phyloP scores from a whole-genome alignment of 345 rosid genomes.

The Melaleuca alternifolia region DNA sequence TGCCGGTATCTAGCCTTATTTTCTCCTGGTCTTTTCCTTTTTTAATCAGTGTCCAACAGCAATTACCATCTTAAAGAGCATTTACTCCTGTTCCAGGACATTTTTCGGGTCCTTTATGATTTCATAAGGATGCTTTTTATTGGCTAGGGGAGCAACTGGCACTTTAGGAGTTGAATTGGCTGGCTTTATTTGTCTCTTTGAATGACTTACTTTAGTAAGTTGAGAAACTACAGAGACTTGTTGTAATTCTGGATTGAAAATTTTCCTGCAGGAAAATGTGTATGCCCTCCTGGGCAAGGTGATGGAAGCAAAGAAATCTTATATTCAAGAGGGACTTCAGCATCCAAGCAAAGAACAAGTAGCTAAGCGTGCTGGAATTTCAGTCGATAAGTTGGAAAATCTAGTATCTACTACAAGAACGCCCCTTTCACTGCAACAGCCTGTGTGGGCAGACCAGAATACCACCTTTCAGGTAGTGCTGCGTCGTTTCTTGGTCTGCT shows the following conservation, averaged over 20 bases:
- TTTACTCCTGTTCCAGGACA: not conserved
- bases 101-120: not conserved
- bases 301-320: slow-evolving; percentile 53
- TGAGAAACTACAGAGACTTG: not conserved
- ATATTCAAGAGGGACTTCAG: slow-evolving; percentile 39
- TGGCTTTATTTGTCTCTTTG: not conserved
- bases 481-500: not conserved
- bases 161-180: not conserved
- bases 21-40: not conserved
- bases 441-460: slow-evolving; percentile 68
- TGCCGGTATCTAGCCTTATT: slow-evolving; percentile 50
- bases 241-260: not conserved
- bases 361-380: slow-evolving; percentile 60
- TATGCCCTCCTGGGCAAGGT: slow-evolving; percentile 46
- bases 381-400: slow-evolving; percentile 47
- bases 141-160: not conserved
- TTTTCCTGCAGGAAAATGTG: slow-evolving; percentile 44
- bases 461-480: slow-evolving; percentile 62
- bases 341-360: slow-evolving; percentile 51
- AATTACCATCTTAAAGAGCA: not conserved
- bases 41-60: not conserved
- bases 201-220: not conserved
- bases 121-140: not conserved
- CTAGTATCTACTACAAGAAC: slow-evolving; percentile 37
- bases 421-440: slow-evolving; percentile 65